Base-by-base conservation (phyloP, 2,329 filamentous ascomycete species). In the Capronia americana region DNA sequence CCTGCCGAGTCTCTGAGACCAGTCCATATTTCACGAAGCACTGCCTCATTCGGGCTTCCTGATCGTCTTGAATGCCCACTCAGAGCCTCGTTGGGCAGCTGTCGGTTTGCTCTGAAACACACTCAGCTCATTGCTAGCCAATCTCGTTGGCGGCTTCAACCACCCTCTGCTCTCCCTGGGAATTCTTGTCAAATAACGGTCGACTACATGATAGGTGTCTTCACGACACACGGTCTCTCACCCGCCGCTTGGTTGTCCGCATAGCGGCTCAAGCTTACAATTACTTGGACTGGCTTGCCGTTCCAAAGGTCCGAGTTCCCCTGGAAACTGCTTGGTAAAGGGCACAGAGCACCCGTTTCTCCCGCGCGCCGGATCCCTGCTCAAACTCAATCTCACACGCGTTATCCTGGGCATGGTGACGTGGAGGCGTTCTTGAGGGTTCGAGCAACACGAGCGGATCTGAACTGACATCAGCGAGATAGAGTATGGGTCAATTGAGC, bases 301-400 rank as follows among this genome's bases (percentile, higher is more conserved):
- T n/a, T 7, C 38, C 5, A 44, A 44, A 34, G 4, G 4, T n/a
- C 17, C 28, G n/a, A 55, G 28, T 55, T 55, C 28, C 20, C 58
- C 58, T 61, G 34, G 51, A 50, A 60, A 54, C 30, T 60, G 17
- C 38, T 14, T 44, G n/a, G 32, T 38, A n/a, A 26, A 38, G n/a
- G 23, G 46, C 48, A 61, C 58, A 38, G 58, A 54, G n/a, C 58
- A 48, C 57, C 28, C 38, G 57, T 59, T 59, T 30, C 56, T 48
- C 6, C 12, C 26, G 12, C 23, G 17, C 38, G n/a, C 41, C 14
- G 41, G 10, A 57, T 24, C 41, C 57, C 28, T 59, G 57, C 50
- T 23, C 48, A 28, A 61, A 61, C 46, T 41, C 48, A 38, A 61
- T 53, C 48, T 24, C 20, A 41, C 26, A 53, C 46, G 58, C 30